Conservation (phyloP, 2,329 filamentous ascomycete genomes). For the Aaosphaeria pasadenensis region DNA sequence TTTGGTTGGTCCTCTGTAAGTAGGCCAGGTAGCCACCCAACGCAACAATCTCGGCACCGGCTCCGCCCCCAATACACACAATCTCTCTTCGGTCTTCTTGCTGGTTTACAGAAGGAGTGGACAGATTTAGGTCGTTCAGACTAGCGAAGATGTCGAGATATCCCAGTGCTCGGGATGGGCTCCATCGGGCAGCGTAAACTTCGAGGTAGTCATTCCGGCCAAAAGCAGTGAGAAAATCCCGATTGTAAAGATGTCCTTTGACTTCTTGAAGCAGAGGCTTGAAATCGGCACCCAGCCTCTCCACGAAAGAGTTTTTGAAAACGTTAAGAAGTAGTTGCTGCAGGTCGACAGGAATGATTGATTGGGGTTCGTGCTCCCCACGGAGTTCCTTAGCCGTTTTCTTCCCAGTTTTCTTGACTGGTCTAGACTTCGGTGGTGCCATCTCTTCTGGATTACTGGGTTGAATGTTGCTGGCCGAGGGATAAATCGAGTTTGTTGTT, state of each 20-base stretch:
- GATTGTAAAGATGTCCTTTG: conserved; percentile 79
- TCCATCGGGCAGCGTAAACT: conserved; percentile 88
- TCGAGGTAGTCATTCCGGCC: conserved; percentile 66
- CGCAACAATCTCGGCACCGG: conserved; percentile 65
- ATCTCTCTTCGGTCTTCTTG: conserved; percentile 33
- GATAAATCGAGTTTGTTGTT: no score
- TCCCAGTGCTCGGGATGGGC: conserved; percentile 77
- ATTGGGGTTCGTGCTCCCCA: not conserved
- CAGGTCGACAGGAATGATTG: conserved; percentile 47
- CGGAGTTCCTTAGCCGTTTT: not conserved
- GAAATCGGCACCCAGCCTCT: conserved; percentile 44
- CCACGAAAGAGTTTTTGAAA: conserved; percentile 64
- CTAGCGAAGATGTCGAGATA: conserved; percentile 64
- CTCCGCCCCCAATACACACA: conserved; percentile 62
- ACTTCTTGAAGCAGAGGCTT: conserved; percentile 68
- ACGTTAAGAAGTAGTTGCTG: conserved; percentile 72
- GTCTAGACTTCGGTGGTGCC: conserved; percentile 8
- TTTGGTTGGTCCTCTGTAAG: conserved; percentile 1
- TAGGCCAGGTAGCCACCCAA: conserved; percentile 49
- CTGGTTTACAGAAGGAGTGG: not conserved
- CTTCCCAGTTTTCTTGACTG: conserved; percentile 5
- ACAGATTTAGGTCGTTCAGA: conserved; percentile 22
- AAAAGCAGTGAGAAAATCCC: conserved; percentile 83
- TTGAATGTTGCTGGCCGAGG: no score
- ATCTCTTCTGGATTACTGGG: not conserved